Evolutionary conservation across 2,329 filamentous ascomycete species (phyloP), one percentile per base, ranked within the genome.

Genomic region (Trichoderma arundinaceum): DNA sequence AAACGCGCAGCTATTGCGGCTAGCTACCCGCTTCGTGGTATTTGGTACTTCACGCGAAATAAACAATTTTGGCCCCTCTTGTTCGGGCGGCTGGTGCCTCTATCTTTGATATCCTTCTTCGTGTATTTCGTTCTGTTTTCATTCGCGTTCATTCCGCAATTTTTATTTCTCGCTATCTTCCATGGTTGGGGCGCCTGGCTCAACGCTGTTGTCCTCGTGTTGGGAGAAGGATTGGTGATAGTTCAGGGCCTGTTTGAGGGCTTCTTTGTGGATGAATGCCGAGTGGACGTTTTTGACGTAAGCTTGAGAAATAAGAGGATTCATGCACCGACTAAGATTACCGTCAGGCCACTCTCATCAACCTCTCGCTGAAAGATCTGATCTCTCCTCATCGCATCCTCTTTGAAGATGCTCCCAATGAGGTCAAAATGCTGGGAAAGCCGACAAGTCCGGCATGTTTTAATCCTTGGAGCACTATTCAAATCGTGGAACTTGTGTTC

Each of bases 161-260:
- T 92, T 64, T 91, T 92, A 1, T 92, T 99, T 72, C 85, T 99
- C 22, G 89, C 91, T 15, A 86, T 98, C 70, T 98, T 97, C 76
- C 94, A 98, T 72, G 91, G 91, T 22, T 85, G 88, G 66, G 89
- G 89, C 35, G 95, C 95, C n/a, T 96, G 92, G 91, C 79, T 97
- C 65, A 97, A 92, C 72, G 93, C 91, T 2, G 88, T 92, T 0
- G 89, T 98, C 68, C 82, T 98, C 53, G 92, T 97, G 0, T 83
- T 99, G n/a, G 92, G 92, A 51, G 90, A 93, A 72, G 90, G 90
- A 0, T 80, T 92, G 69, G 88, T 93, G 44, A 89, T 92, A 62
- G 88, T 91, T 12, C 80, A 82, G 69, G 84, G 80, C 5, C 79
- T 94, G 1, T 94, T 94, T 68, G 91, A 94, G 74, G 91, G 90